These are phyloP conservation scores for Purpureocillium takamizusanense DNA, from an alignment of 2,329 filamentous ascomycete genomes.

Conservation along the genomic window DNA sequence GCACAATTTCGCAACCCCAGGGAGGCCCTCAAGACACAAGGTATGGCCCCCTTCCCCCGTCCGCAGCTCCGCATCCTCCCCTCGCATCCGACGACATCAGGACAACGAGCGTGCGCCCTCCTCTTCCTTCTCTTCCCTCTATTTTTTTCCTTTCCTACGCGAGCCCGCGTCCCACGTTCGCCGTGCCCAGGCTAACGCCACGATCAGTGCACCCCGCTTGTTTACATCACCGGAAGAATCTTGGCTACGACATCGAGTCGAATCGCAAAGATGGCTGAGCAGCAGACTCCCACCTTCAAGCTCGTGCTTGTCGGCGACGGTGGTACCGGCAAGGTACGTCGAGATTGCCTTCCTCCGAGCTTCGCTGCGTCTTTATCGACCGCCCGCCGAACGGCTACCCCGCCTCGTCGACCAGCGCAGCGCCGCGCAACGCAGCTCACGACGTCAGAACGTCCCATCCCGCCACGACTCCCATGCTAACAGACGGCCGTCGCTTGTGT, in stretches of 20 bases:
- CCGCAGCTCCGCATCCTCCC: slow-evolving; percentile 15
- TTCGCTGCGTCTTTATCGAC: slow-evolving; percentile 11
- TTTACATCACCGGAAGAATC: slow-evolving; percentile 31
- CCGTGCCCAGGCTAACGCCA: slow-evolving; percentile 21
- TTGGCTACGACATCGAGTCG: slow-evolving; percentile 12
- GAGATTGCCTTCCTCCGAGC: slow-evolving; percentile 10
- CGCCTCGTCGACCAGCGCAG: slow-evolving; percentile 7
- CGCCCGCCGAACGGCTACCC: slow-evolving; percentile 9
- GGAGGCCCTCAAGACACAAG: slow-evolving; percentile 11
- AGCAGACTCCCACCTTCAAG: slow-evolving; percentile 81
- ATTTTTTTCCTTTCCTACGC: too few species aligned
- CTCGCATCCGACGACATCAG: background rate
- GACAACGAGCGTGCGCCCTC: slow-evolving; percentile 2
- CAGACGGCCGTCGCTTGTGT: slow-evolving; percentile 6
- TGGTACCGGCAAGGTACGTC: slow-evolving; percentile 90
- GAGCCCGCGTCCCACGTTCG: too few species aligned
- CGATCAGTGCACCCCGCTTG: slow-evolving; percentile 33
- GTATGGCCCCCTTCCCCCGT: slow-evolving; percentile 9
- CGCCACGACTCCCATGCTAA: too few species aligned
- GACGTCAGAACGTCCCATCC: too few species aligned
- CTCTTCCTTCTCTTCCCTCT: slow-evolving; percentile 14
- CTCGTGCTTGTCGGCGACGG: slow-evolving; percentile 98
- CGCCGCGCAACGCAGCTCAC: background rate
- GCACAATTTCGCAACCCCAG: slow-evolving; percentile 17
- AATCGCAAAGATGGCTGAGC: slow-evolving; percentile 52